Evolutionary conservation across 2,329 filamentous ascomycete genomes (phyloP), one percentile per base, ranked within the genome.

Genomic region (Fusarium hainanense): DNA sequence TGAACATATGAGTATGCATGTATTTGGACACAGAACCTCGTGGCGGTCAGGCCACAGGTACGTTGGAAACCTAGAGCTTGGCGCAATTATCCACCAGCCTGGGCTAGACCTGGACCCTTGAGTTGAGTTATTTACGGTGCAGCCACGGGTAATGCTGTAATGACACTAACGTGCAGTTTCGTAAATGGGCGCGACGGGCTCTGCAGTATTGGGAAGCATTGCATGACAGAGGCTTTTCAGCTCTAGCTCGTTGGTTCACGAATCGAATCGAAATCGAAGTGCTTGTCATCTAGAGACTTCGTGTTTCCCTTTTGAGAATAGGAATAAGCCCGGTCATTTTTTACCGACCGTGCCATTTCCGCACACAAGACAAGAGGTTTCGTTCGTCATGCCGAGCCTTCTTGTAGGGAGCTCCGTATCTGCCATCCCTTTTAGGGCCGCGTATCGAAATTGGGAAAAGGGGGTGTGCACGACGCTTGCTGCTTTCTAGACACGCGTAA

Each of bases 311-410:
- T 43, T 50, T 51, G 25, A 32, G 40, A 21, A 51, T 23, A 46
- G 46, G 28, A 49, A 56, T 21, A 58, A 54, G 57, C 43, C 54
- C 34, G 43, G 47, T 16, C 34, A 49, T 41, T 54, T 55, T 55
- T 69, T 27, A 55, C 66, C 54, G 44, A 52, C 66, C 47, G 56
- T 48, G 58, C 67, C 67, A 64, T 63, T 67, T 41, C 66, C 49
- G 49, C 56, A 63, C 32, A 42, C 54, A 40, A 46, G 21, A 63
- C 32, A 42, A 57, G 40, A 46, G 30, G 47, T 34, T 21, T 57
- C 49, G 65, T 66, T 72, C 63, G 70, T 66, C 72, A 72, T 75
- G 66, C 64, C 64, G 69, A 68, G 61, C 58, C 47, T 61, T 67
- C 54, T 65, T 40, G 40, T 50, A 66, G 40, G 52, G 63, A 30